Evolutionary conservation across 176 grass and related monocot species (phyloP).

Genomic region (Eleusine coracana): DNA sequence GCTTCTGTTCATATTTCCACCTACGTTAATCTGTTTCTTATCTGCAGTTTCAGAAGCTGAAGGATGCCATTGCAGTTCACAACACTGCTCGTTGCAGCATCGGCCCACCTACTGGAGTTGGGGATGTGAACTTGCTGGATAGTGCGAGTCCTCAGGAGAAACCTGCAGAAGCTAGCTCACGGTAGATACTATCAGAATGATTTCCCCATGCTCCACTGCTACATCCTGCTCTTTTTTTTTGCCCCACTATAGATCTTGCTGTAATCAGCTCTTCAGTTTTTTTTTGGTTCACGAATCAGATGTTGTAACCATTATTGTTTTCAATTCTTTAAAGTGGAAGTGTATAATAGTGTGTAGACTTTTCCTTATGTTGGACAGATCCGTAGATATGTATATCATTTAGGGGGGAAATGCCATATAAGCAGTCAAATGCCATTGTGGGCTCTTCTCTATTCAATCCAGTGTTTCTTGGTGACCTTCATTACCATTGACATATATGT

Average conservation of each 20-base stretch:
- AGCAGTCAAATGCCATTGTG: background rate
- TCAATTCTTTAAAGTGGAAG: slow-evolving; percentile 33
- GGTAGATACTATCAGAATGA: slow-evolving; percentile 32
- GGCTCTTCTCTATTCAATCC: background rate
- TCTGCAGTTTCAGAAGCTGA: slow-evolving; percentile 84
- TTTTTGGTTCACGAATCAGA: slow-evolving; percentile 22
- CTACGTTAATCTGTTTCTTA: background rate
- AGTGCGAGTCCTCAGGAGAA: slow-evolving; percentile 52
- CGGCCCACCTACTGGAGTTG: slow-evolving; percentile 56
- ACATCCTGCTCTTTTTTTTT: slow-evolving; percentile 16
- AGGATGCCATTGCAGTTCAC: slow-evolving; percentile 75
- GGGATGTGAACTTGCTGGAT: slow-evolving; percentile 58
- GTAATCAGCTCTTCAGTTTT: slow-evolving; percentile 34
- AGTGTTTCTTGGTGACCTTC: background rate
- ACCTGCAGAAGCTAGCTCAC: slow-evolving; percentile 64
- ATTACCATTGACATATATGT: background rate
- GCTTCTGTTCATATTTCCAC: background rate
- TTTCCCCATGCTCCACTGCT: background rate
- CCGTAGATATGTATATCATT: slow-evolving; percentile 30
- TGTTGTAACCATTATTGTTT: slow-evolving; percentile 42
- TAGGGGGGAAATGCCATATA: background rate
- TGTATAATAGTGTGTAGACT: slow-evolving; percentile 41
- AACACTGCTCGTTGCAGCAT: slow-evolving; percentile 89
- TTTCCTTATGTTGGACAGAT: slow-evolving; percentile 12
- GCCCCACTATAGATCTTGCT: slow-evolving; percentile 22